phyloP scores from a whole-genome alignment of 805 yeast species.

The Tetrapisispora arboricola region DNA sequence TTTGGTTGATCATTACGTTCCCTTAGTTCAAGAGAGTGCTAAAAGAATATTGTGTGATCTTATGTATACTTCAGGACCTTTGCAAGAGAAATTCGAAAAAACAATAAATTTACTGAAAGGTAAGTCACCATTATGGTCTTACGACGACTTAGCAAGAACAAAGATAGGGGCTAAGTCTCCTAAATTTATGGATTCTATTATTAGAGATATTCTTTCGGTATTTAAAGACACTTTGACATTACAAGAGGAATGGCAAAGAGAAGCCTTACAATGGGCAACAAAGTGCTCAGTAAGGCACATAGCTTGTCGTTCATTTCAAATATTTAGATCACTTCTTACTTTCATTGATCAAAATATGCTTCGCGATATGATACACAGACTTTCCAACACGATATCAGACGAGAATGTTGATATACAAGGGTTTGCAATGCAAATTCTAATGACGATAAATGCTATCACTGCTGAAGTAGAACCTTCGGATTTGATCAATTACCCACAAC shows the following conservation, averaged over 20 bases:
- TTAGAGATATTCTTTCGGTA: conserved; percentile 50
- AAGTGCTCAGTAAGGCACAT: conserved; percentile 94
- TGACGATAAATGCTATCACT: conserved; percentile 89
- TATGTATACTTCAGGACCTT: conserved; percentile 49
- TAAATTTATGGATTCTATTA: conserved; percentile 66
- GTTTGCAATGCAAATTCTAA: conserved; percentile 90
- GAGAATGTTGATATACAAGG: conserved; percentile 86
- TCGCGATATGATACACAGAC: conserved; percentile 84
- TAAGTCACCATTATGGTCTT: conserved; percentile 57
- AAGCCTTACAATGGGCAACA: conserved; percentile 88
- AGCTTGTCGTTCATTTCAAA: conserved; percentile 93
- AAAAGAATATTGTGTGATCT: conserved; percentile 62
- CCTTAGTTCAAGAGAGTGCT: conserved; percentile 78
- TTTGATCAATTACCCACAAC: conserved; percentile 78
- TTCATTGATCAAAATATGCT: conserved; percentile 81
- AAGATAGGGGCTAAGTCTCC: conserved; percentile 79
- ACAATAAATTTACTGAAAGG: conserved; percentile 50
- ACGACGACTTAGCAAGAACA: conserved; percentile 73
- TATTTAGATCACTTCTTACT: conserved; percentile 74
- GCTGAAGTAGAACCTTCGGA: conserved; percentile 74
- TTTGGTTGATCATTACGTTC: conserved; percentile 77
- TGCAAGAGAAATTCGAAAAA: conserved; percentile 43
- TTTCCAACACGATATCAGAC: conserved; percentile 89
- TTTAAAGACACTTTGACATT: conserved; percentile 42
- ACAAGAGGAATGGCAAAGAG: conserved; percentile 77